A percentile compares a stretch with the other conserved stretches of the same genome.
Conservation (phyloP, 306 rosid species). For the Arachis stenosperma region DNA sequence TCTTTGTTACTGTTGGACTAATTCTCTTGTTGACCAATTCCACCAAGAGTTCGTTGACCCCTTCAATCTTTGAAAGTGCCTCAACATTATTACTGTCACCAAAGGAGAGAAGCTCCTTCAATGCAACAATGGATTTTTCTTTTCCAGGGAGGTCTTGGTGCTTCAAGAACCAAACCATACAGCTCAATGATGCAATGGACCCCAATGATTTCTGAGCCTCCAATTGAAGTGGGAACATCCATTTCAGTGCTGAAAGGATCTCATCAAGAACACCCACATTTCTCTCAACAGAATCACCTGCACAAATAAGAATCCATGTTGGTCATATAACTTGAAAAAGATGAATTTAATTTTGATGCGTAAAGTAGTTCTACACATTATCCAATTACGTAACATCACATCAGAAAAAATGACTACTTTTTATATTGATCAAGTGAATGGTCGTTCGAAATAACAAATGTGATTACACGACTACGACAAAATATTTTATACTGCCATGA, state of each 20-base stretch:
- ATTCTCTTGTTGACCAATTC: slow-evolving; percentile 52
- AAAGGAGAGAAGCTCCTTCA: slow-evolving; percentile 59
- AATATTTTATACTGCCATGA: no score
- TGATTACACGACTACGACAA: no score
- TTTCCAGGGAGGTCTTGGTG: slow-evolving; percentile 52
- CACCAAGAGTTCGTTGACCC: slow-evolving; percentile 50
- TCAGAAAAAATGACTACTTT: no score
- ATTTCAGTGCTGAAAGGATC: slow-evolving; percentile 58
- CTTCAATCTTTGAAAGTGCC: slow-evolving; percentile 51
- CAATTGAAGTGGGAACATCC: slow-evolving; percentile 66
- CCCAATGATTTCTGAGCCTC: slow-evolving; percentile 58
- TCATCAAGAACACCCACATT: slow-evolving; percentile 52
- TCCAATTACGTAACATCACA: no score
- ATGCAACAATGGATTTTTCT: slow-evolving; percentile 56
- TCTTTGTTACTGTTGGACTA: slow-evolving; percentile 54
- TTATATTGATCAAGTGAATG: no score
- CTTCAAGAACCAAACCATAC: slow-evolving; percentile 68
- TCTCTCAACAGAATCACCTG: slow-evolving; percentile 41
- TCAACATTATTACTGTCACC: slow-evolving; percentile 50
- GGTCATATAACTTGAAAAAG: no score
- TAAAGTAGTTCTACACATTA: no score
- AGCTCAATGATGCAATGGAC: slow-evolving; percentile 55
- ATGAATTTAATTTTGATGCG: no score
- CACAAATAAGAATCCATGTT: no score
- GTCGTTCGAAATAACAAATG: no score